phyloP scores from a whole-genome alignment of 2,329 filamentous ascomycete species.

The Bimuria novae-zelandiae region DNA sequence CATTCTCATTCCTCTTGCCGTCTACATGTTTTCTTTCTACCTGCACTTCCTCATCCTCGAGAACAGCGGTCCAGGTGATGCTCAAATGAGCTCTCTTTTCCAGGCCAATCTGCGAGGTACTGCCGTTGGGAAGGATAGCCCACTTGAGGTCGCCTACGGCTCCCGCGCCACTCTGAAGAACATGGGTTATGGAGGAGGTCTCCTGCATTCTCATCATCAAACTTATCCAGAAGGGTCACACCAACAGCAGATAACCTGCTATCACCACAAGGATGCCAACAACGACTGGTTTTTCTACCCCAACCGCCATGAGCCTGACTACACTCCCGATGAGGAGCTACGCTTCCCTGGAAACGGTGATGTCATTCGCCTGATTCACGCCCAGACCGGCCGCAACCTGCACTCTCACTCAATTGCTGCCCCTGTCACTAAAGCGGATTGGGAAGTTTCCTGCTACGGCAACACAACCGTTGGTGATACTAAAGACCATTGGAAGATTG shows the following conservation, averaged over 20 bases:
- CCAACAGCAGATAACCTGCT: conserved; percentile 98
- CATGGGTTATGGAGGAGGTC: conserved; percentile 97
- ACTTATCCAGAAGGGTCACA: conserved; percentile 91
- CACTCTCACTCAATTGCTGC: conserved; percentile 92
- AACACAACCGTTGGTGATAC: conserved; percentile 94
- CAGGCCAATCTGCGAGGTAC: conserved; percentile 95
- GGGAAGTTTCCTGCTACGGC: conserved; percentile 94
- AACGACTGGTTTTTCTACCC: conserved; percentile 99
- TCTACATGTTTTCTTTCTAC: conserved; percentile 96
- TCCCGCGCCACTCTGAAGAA: conserved; percentile 95
- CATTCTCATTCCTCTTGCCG: conserved; percentile 83
- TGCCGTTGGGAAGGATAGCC: conserved; percentile 91
- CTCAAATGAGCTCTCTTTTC: conserved; percentile 99
- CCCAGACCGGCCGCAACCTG: conserved; percentile 93
- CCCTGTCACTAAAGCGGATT: conserved; percentile 84
- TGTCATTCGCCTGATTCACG: conserved; percentile 84
- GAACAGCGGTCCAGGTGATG: conserved; percentile 92
- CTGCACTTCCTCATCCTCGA: conserved; percentile 93
- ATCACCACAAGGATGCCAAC: conserved; percentile 99
- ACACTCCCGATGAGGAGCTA: conserved; percentile 70
- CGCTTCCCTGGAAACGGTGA: conserved; percentile 77
- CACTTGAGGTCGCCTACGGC: conserved; percentile 86
- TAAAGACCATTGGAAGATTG: conserved; percentile 96
- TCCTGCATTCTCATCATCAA: conserved; percentile 95
- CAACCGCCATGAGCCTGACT: conserved; percentile 77